A percentile compares a stretch with the other conserved stretches of the same genome.
Conservation (phyloP, 106 monocot species). For the Agapanthus africanus region DNA sequence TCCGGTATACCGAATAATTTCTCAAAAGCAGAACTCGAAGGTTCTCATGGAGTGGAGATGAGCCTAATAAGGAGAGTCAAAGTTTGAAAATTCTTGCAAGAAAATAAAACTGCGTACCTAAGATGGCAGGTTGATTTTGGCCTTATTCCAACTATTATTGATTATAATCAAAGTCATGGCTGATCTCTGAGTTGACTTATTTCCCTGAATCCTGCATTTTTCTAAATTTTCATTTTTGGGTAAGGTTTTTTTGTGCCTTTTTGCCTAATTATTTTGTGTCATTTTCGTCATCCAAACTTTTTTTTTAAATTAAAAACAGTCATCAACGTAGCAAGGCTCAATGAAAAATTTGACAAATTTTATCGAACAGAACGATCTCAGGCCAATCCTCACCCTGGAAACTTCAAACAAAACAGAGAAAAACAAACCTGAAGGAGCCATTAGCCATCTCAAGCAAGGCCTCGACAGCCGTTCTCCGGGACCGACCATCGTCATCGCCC, state of each 20-base stretch:
- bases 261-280: too few relatives aligned
- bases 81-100: background rate
- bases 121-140: background rate
- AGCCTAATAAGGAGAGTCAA: background rate
- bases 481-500: conserved; percentile 12
- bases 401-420: too few relatives aligned
- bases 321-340: too few relatives aligned
- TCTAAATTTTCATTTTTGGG: too few relatives aligned
- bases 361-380: too few relatives aligned
- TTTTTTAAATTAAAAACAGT: background rate
- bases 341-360: too few relatives aligned
- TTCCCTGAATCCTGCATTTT: too few relatives aligned
- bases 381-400: too few relatives aligned
- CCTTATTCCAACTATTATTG: background rate
- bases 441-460: conserved; percentile 56
- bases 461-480: conserved; percentile 18
- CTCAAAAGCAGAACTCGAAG: too few relatives aligned
- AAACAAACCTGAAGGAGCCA: conserved; percentile 53
- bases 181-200: too few relatives aligned
- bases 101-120: conserved; percentile 4
- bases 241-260: too few relatives aligned
- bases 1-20: too few relatives aligned
- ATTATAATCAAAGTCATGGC: conserved; percentile 1
- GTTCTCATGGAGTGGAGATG: background rate
- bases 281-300: background rate